Evolutionary conservation across 2,329 filamentous ascomycete genomes (phyloP).

Genomic region (Fusarium gaditjirri): DNA sequence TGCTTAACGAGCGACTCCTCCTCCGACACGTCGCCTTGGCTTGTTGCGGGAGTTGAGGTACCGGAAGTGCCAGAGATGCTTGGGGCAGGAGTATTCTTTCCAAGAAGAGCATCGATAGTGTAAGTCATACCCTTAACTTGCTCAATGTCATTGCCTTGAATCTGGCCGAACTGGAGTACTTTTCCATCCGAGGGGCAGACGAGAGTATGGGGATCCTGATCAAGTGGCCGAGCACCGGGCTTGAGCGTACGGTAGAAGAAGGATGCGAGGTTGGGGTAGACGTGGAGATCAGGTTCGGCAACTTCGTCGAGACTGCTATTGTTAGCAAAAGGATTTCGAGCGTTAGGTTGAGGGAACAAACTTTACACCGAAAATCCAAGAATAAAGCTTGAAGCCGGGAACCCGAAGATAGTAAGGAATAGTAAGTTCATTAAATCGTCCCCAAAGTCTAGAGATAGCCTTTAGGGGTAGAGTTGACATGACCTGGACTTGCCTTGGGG

Average conservation of each 20-base stretch:
- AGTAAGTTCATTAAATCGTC: conserved; percentile 87
- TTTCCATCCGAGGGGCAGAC: conserved; percentile 91
- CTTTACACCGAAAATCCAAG: conserved; percentile 91
- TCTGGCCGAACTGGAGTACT: conserved; percentile 90
- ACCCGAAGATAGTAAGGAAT: conserved; percentile 89
- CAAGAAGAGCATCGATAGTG: conserved; percentile 90
- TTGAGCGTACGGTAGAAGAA: conserved; percentile 98
- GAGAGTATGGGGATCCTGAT: conserved; percentile 81
- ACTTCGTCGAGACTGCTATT: conserved; percentile 81
- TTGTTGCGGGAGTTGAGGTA: conserved; percentile 41
- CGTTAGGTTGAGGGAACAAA: conserved; percentile 44
- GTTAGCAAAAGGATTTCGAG: conserved; percentile 35
- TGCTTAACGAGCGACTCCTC: conserved; percentile 76
- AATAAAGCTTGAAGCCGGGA: conserved; percentile 91
- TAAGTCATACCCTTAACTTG: conserved; percentile 99
- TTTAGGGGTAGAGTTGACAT: conserved; percentile 95
- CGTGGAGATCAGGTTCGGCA: conserved; percentile 85
- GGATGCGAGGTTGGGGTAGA: conserved; percentile 90
- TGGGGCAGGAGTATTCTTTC: conserved; percentile 68
- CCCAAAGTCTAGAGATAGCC: conserved; percentile 89
- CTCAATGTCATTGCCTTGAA: conserved; percentile 93
- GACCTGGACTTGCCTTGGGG: conserved; percentile 82
- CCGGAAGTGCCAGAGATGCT: conserved; percentile 60
- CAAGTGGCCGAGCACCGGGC: conserved; percentile 85
- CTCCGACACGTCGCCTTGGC: conserved; percentile 50